Percentiles rank a stretch among this genome's conserved stretches.
Conservation (phyloP, 192 early-diverging fungal species). For the Backusella circina region DNA sequence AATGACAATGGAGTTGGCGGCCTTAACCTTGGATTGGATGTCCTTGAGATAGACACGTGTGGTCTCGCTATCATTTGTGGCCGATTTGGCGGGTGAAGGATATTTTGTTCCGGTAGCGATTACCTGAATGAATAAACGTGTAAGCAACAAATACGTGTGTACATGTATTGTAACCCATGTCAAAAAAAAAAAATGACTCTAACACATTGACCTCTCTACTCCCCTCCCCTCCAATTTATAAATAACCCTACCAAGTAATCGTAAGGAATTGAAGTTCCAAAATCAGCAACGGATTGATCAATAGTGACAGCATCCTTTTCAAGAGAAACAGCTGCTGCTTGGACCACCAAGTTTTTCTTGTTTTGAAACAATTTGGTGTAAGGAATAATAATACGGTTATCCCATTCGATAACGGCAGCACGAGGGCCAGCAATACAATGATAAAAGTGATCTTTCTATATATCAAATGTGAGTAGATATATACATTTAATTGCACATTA, state of each 20-base stretch:
- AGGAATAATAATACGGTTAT: constrained; percentile 47
- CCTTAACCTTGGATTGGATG: constrained; percentile 35
- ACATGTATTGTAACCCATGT: not conserved
- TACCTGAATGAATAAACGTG: not conserved
- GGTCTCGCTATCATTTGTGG: constrained; percentile 33
- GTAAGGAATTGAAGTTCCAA: constrained; percentile 35
- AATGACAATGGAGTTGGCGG: constrained; percentile 46
- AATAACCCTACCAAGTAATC: constrained; percentile 42
- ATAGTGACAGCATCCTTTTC: constrained; percentile 38
- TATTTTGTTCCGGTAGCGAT: constrained; percentile 53
- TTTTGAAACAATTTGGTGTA: constrained; percentile 41
- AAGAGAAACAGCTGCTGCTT: constrained; percentile 39
- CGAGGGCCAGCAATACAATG: constrained; percentile 50
- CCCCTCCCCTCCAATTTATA: not conserved
- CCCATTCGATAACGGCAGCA: constrained; percentile 42
- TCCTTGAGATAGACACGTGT: constrained; percentile 30
- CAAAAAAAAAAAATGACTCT: constrained; percentile 1
- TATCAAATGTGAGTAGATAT: not conserved
- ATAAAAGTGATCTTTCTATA: constrained; percentile 48
- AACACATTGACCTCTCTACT: not conserved
- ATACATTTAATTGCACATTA: not conserved
- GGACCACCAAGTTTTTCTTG: constrained; percentile 41
- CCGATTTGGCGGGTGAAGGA: constrained; percentile 38
- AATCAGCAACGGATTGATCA: constrained; percentile 13
- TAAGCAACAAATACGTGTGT: not conserved